Evolutionary conservation across 306 rosid species (phyloP), one percentile per base, ranked within the genome.

Genomic region (Astragalus membranaceus): DNA sequence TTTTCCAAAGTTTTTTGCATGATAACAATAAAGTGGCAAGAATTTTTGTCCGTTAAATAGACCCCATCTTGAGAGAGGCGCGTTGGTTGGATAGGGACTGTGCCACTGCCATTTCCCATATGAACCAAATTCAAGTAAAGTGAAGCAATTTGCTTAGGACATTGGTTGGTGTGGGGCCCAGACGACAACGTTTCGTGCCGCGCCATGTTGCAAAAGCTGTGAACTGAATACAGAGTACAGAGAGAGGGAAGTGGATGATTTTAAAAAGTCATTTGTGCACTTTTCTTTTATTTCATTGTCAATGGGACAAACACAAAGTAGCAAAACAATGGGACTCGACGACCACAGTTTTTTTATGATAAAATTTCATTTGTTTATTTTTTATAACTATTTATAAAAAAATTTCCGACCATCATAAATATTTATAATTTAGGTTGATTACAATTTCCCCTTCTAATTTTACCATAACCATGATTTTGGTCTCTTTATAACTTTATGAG

Each of bases 21-120:
- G n/a, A n/a, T 33, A 30, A 1, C 2, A 46, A 41, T 1, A 32
- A 54, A 72, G 54, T 43, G 62, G 65, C 67, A 68, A 70, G 57
- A 11, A 48, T 63, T 0, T 62, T 64, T 33, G 53, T 52, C 80
- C 74, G 78, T 80, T 80, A 44, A 37, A 41, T 49, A 58, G 83
- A 64, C 80, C 80, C 75, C 67, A 46, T 63, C 16, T 33, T 44
- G 23, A 9, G n/a, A 1, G 33, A 57, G n/a, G 41, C 57, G 5
- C 17, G 8, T 42, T 63, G 12, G 5, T 63, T 63, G 36, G 65
- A 51, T 16, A 54, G 43, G 43, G 53, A 51, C 10, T 7, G 23
- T 17, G 16, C 60, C 43, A 54, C 9, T 7, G 8, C 8, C 32
- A 33, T 20, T 20, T 20, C 23, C 23, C 23, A 20, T 20, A 20